Conservation (phyloP, 768 basidiomycete species). For the Tephrocybe sp. region DNA sequence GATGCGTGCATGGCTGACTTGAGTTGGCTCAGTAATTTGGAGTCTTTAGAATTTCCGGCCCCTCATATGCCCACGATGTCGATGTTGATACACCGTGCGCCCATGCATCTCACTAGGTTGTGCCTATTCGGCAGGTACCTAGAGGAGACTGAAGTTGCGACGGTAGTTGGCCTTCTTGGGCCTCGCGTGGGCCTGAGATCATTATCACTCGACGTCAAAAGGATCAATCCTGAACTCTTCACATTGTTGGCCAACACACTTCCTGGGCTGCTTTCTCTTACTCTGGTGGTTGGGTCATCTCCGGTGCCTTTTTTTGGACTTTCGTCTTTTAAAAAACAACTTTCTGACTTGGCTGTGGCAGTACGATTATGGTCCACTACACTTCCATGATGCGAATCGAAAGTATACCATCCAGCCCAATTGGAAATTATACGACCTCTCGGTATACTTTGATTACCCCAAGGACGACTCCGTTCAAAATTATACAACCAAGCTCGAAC, state of each 20-base stretch:
- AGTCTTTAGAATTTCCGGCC: conserved; percentile 25
- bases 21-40: conserved; percentile 14
- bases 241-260: conserved; percentile 20
- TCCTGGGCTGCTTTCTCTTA: conserved; percentile 22
- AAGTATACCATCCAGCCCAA: conserved; percentile 1
- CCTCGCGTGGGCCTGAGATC: conserved; percentile 19
- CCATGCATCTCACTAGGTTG: conserved; percentile 26
- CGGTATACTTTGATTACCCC: conserved; percentile 6
- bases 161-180: conserved; percentile 22
- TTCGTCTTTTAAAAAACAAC: background rate
- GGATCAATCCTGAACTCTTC: conserved; percentile 18
- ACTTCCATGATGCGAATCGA: background rate
- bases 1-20: conserved; percentile 3
- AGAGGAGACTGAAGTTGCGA: conserved; percentile 19
- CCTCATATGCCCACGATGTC: conserved; percentile 18
- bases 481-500: background rate
- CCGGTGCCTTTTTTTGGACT: conserved; percentile 5
- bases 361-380: background rate
- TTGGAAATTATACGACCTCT: conserved; percentile 17
- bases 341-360: background rate
- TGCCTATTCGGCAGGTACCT: conserved; percentile 24
- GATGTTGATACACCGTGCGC: conserved; percentile 22
- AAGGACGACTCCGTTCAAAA: conserved; percentile 1
- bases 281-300: conserved; percentile 16
- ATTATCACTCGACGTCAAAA: conserved; percentile 24